Conservation (phyloP, 257 asterid species). For the Coffea eugenioides region DNA sequence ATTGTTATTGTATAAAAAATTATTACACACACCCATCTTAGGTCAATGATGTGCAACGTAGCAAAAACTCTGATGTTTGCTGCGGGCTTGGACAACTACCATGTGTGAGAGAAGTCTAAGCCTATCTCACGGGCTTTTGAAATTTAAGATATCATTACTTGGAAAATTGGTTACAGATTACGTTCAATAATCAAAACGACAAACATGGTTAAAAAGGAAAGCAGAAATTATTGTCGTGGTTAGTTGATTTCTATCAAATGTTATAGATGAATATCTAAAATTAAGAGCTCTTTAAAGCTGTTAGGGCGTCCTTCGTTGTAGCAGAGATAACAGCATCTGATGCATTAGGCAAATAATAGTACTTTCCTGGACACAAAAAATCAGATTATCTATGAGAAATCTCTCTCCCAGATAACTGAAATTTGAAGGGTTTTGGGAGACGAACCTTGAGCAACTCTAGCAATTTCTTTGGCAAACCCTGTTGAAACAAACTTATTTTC, state of each 20-base stretch:
- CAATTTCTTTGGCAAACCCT: constrained; percentile 96
- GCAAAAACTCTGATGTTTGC: not conserved
- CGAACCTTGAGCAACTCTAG: constrained; percentile 94
- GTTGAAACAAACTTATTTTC: constrained; percentile 88
- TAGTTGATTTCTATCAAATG: not conserved
- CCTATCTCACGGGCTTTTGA: not conserved
- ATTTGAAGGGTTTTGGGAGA: not conserved
- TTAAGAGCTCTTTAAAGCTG: constrained; percentile 71
- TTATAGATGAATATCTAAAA: not conserved
- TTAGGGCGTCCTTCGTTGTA: constrained; percentile 83
- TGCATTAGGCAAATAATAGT: constrained; percentile 95
- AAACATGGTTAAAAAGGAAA: not conserved
- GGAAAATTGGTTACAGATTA: not conserved
- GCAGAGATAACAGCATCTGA: constrained; percentile 96
- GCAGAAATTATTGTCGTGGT: not conserved
- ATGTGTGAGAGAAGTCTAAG: too few species aligned
- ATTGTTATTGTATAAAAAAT: too few species aligned
- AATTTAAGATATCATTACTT: not conserved
- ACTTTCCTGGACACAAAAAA: constrained; percentile 60
- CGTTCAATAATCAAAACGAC: not conserved
- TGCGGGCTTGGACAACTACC: not conserved
- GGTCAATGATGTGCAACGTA: too few species aligned
- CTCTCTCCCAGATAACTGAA: not conserved
- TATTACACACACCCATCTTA: too few species aligned
- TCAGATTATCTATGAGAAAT: constrained; percentile 5